Evolutionary conservation across 495 filamentous ascomycete species (phyloP).

Genomic region (Aspergillus affinis): DNA sequence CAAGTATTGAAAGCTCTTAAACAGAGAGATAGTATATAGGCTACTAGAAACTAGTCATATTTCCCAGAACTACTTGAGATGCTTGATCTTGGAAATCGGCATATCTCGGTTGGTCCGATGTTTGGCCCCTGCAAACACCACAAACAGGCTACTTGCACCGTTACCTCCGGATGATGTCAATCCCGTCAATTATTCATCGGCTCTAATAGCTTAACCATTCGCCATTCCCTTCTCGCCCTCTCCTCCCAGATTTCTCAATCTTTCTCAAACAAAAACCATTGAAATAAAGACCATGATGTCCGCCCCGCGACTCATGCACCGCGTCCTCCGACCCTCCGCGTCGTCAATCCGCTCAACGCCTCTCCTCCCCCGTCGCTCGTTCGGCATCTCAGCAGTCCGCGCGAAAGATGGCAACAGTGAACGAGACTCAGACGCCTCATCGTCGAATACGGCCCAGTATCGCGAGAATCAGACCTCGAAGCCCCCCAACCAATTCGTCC

Average conservation of each 20-base stretch:
- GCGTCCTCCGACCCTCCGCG: constrained; percentile 32
- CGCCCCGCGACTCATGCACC: constrained; percentile 32
- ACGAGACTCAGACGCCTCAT: constrained; percentile 22
- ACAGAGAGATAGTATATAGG: no score
- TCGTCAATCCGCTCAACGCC: constrained; percentile 20
- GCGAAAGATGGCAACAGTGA: constrained; percentile 28
- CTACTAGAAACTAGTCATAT: not conserved
- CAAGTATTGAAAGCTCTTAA: no score
- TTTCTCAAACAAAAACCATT: constrained; percentile 6
- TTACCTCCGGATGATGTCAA: constrained; percentile 45
- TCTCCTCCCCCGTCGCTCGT: constrained; percentile 30
- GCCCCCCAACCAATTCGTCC: constrained; percentile 59
- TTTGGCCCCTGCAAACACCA: constrained; percentile 35
- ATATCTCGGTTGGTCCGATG: constrained; percentile 12
- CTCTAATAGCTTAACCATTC: constrained; percentile 1
- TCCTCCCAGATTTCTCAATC: constrained; percentile 3
- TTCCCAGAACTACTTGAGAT: not conserved
- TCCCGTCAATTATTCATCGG: constrained; percentile 23
- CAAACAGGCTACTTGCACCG: constrained; percentile 31
- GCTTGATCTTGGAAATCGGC: constrained; percentile 16
- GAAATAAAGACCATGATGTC: constrained; percentile 35
- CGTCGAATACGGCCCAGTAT: constrained; percentile 45
- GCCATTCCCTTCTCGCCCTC: constrained; percentile 3
- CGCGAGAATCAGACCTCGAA: constrained; percentile 55
- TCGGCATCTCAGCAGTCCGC: constrained; percentile 37